A percentile compares a stretch with the other conserved stretches of the same genome.
These are phyloP conservation scores for Chamaenerion angustifolium DNA, from an alignment of 345 rosid genomes.

Conservation along the genomic window DNA sequence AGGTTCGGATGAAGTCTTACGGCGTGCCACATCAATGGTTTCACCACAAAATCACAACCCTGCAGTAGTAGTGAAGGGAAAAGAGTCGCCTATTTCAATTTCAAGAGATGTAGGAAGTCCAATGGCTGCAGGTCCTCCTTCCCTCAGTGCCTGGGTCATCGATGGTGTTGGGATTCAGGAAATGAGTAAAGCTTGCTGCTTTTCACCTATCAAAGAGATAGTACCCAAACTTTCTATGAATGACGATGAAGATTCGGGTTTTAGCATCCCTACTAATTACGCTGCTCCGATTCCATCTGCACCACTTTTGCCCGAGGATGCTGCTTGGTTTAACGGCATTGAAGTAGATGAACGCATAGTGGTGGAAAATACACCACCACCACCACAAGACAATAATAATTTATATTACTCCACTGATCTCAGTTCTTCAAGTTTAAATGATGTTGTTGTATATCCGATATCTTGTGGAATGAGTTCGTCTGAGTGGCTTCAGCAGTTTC, in stretches of 20 bases:
- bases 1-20: constrained; percentile 52
- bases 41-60: no score
- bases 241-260: no score
- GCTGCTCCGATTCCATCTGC: constrained; percentile 70
- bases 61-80: no score
- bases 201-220: constrained; percentile 49
- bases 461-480: constrained; percentile 54
- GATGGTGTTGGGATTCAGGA: constrained; percentile 20
- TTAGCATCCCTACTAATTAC: constrained; percentile 21
- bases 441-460: constrained; percentile 31
- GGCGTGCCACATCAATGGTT: constrained; percentile 27
- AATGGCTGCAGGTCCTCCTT: constrained; percentile 60
- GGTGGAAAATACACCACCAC: no score
- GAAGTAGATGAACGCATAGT: background rate
- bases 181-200: constrained; percentile 22
- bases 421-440: constrained; percentile 19
- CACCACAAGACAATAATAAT: background rate
- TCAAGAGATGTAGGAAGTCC: no score
- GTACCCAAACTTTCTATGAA: no score
- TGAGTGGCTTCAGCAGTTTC: constrained; percentile 89
- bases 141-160: constrained; percentile 76
- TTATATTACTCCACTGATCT: constrained; percentile 12
- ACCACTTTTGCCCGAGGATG: constrained; percentile 76
- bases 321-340: constrained; percentile 34
- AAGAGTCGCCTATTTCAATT: no score